A percentile compares a stretch with the other conserved stretches of the same genome.
phyloP scores from a whole-genome alignment of 345 rosid species.

The Syzygium aromaticum region DNA sequence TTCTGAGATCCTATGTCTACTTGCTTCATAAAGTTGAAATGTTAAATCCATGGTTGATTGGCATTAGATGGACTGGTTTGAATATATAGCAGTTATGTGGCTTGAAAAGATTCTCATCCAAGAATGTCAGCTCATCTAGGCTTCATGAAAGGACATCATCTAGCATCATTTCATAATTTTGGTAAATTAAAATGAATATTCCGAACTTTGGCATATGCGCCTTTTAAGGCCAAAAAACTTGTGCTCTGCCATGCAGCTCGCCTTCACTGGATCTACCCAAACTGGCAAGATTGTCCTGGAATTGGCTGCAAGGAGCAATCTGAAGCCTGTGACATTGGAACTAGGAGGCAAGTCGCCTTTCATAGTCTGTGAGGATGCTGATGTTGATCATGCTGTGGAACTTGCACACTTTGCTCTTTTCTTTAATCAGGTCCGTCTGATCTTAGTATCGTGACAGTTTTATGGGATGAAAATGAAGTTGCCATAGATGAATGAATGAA shows the following conservation, averaged over 20 bases:
- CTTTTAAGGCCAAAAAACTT: background rate
- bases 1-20: background rate
- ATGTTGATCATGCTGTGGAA: constrained; percentile 81
- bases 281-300: constrained; percentile 70
- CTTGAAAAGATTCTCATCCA: background rate
- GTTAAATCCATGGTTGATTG: background rate
- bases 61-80: background rate
- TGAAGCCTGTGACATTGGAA: constrained; percentile 88
- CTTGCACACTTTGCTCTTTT: constrained; percentile 87
- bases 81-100: background rate
- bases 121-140: background rate
- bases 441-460: background rate
- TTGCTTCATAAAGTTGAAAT: background rate
- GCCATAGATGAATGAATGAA: background rate
- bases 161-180: background rate
- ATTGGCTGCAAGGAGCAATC: constrained; percentile 86
- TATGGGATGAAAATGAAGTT: background rate
- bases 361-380: constrained; percentile 87
- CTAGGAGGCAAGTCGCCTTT: constrained; percentile 98
- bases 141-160: background rate
- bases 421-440: constrained; percentile 68
- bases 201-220: background rate
- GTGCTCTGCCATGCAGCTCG: constrained; percentile 37
- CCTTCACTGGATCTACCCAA: constrained; percentile 87
- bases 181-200: background rate